Evolutionary conservation across 2,329 filamentous ascomycete species (phyloP), one percentile per base, ranked within the genome.

Genomic region (Sarocladium brachiariae): DNA sequence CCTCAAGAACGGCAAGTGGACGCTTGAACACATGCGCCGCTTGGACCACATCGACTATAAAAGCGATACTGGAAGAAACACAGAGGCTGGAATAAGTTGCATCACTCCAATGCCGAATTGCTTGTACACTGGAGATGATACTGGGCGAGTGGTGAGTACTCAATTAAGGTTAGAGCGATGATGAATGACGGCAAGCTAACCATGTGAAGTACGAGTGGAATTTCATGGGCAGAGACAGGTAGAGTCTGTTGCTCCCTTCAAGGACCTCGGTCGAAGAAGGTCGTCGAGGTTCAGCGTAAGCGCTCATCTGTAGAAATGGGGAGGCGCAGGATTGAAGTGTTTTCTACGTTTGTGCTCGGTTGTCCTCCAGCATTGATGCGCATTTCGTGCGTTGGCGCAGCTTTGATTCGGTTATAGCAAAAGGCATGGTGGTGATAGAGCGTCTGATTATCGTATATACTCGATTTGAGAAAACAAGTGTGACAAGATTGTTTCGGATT

Each of bases 101-200:
- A 87, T 99, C 49, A 76, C 87, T 51, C 87, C 92, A 2, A 87
- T 91, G 77, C 82, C 88, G 50, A 84, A 86, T 55, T 78, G 85
- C 54, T 83, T 97, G 9, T 97, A 96, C 67, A 96, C 91, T 0
- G 93, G 92, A 2, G 93, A 97, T 70, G 93, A 97, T 56, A 86
- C 90, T 56, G 93, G 93, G 25, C 78, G 84, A 73, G 92, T 99
- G 68, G 88, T 93, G 56, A 65, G 69, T 65, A 8, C 18, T n/a
- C 6, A 13, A 23, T 4, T 27, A 4, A 46, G 5, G 16, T 6
- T 11, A 14, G 11, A 3, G 9, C 10, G 8, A 19, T 49, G 30
- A 47, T 27, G 53, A 33, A 16, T 45, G 5, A 45, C 10, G 8
- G 23, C 16, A n/a, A 45, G 48, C 53, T 58, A 50, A 60, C 50